Evolutionary conservation across 352 stramenopile species (phyloP), one percentile per base, ranked within the genome.

Genomic region (Hyphochytrium catenoides): DNA sequence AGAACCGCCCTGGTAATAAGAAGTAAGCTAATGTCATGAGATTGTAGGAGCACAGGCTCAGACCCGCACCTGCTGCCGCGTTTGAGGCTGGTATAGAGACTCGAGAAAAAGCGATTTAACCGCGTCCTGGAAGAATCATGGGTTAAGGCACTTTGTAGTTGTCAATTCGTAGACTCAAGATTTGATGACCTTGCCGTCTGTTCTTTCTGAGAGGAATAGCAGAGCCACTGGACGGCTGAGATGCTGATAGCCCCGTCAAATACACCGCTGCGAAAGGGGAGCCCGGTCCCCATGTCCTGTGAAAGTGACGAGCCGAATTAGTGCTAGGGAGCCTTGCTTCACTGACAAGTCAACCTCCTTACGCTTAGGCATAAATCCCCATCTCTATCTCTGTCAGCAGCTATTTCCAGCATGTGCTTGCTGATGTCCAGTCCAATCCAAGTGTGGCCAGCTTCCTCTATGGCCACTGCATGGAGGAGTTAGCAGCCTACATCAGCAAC

Each of bases 241-340:
- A 99, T 97, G 44, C 85, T 97, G 57, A 99, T 95, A 49, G 76
- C 95, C 14, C 89, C 91, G 50, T 99, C 92, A 46, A 99, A 99
- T 0, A 88, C 74, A 5, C 84, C 88, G 1, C 83, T 72, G 40
- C 90, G 79, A 61, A 98, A 98, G 11, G 89, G 87, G 15, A 99
- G 52, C 21, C 92, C 92, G 38, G 82, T 85, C 25, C 92, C 92
- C 89, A 99, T 98, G 50, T 99, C 92, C 34, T 82, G 74, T 24
- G 89, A 46, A 28, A 91, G n/a, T n/a, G n/a, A n/a, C n/a, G n/a
- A n/a, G n/a, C n/a, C n/a, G n/a, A n/a, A n/a, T n/a, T n/a, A n/a
- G n/a, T n/a, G n/a, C n/a, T n/a, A n/a, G n/a, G n/a, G n/a, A n/a
- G n/a, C n/a, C n/a, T n/a, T n/a, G n/a, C n/a, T n/a, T n/a, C n/a